These are phyloP conservation scores for Aspergillus indologenus DNA, from an alignment of 495 filamentous ascomycete species.

Conservation along the genomic window DNA sequence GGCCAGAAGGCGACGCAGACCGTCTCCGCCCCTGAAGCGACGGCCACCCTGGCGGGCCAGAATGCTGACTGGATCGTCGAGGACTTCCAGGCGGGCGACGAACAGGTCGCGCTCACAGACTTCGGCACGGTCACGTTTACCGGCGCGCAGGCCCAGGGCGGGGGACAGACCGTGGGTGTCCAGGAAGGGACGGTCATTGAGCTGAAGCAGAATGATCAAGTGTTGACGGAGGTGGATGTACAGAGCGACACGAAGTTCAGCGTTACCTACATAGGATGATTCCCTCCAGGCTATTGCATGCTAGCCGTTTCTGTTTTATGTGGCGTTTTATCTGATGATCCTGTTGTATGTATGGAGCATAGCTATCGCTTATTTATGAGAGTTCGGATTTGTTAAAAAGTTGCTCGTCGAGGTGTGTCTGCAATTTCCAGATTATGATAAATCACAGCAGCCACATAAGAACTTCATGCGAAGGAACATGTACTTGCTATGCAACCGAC, in stretches of 20 bases:
- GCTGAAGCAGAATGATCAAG: conserved; percentile 47
- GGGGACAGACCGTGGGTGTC: conserved; percentile 32
- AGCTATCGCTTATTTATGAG: too few relatives aligned
- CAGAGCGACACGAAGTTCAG: conserved; percentile 36
- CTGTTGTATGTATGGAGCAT: background rate
- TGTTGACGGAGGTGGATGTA: conserved; percentile 46
- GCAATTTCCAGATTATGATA: too few relatives aligned
- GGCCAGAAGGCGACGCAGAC: conserved; percentile 53
- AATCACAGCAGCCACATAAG: too few relatives aligned
- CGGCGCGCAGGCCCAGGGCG: conserved; percentile 37
- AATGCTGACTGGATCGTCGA: conserved; percentile 69
- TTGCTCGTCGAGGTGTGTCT: too few relatives aligned
- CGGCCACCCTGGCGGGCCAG: conserved; percentile 36
- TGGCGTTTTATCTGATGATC: background rate
- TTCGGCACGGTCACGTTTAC: conserved; percentile 52
- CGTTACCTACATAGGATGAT: conserved; percentile 27
- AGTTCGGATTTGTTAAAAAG: too few relatives aligned
- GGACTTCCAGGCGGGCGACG: conserved; percentile 50
- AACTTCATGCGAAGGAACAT: too few relatives aligned
- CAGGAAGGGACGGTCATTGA: conserved; percentile 47
- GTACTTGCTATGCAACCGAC: too few relatives aligned
- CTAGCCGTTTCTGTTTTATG: background rate
- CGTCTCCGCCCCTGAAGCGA: conserved; percentile 37
- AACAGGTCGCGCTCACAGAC: conserved; percentile 51
- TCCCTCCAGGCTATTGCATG: background rate